A percentile compares a stretch with the other conserved stretches of the same genome.
Conservation (phyloP, 352 stramenopile genomes). For the Phytopythium ostracodes region DNA sequence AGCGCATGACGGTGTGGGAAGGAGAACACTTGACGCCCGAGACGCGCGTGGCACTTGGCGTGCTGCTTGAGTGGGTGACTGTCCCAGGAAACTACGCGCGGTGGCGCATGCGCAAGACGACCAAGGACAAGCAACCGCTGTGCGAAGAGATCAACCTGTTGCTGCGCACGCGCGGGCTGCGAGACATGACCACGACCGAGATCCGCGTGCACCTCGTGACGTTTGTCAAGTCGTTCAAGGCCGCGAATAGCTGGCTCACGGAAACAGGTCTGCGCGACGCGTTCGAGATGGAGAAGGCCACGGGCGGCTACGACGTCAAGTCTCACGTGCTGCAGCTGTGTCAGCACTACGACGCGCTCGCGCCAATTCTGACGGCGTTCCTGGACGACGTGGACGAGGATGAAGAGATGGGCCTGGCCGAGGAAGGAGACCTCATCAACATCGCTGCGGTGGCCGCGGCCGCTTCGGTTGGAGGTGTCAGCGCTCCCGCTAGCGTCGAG, state of each 20-base stretch:
- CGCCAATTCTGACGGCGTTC: slow-evolving; percentile 24
- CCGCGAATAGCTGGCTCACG: slow-evolving; percentile 26
- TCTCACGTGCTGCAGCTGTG: slow-evolving; percentile 34
- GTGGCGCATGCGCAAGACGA: slow-evolving; percentile 22
- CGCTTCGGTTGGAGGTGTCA: not conserved
- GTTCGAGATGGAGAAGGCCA: slow-evolving; percentile 19
- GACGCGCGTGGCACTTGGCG: slow-evolving; percentile 11
- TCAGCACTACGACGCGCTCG: slow-evolving; percentile 34
- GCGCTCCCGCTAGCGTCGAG: slow-evolving; percentile 1
- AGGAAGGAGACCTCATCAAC: slow-evolving; percentile 7
- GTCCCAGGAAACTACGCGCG: slow-evolving; percentile 33
- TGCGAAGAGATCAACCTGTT: slow-evolving; percentile 34
- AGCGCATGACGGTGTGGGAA: slow-evolving; percentile 11
- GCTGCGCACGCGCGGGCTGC: slow-evolving; percentile 22
- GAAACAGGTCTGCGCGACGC: slow-evolving; percentile 22
- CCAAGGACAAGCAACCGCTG: slow-evolving; percentile 24
- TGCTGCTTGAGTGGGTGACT: slow-evolving; percentile 35
- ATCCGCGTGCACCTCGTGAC: slow-evolving; percentile 22
- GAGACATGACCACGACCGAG: slow-evolving; percentile 18
- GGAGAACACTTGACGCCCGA: slow-evolving; percentile 13
- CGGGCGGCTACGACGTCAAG: slow-evolving; percentile 21
- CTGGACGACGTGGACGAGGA: slow-evolving; percentile 17
- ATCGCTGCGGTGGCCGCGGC: not conserved
- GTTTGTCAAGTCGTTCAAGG: slow-evolving; percentile 34
- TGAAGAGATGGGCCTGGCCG: slow-evolving; percentile 2